phyloP scores from a whole-genome alignment of 2,329 filamentous ascomycete species.

The Aspergillus carbonarius region DNA sequence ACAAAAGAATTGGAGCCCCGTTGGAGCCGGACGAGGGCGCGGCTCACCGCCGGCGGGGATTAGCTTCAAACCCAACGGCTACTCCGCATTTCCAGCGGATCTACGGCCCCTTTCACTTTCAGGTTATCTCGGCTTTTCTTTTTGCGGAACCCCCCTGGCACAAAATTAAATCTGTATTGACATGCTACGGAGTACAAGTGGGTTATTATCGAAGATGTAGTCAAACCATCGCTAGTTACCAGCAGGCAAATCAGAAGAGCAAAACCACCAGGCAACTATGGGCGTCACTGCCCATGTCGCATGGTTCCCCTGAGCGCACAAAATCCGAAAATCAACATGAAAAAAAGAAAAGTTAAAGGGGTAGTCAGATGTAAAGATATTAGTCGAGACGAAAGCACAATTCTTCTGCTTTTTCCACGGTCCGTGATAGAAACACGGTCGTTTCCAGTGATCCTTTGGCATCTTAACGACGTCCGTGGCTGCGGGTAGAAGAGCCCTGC shows the following conservation, averaged over 20 bases:
- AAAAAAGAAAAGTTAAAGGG: slow-evolving; percentile 26
- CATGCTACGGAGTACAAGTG: slow-evolving; percentile 41
- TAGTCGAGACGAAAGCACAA: slow-evolving; percentile 30
- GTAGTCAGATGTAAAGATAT: slow-evolving; percentile 38
- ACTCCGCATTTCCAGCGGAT: slow-evolving; percentile 1
- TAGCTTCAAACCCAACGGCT: neutral
- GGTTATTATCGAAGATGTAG: slow-evolving; percentile 44
- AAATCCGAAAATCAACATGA: slow-evolving; percentile 27
- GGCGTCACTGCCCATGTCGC: slow-evolving; percentile 18
- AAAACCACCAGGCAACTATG: slow-evolving; percentile 28
- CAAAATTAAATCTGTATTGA: slow-evolving; percentile 41
- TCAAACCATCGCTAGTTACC: slow-evolving; percentile 44
- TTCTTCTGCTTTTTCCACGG: slow-evolving; percentile 24
- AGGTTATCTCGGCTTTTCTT: neutral
- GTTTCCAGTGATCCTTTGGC: slow-evolving; percentile 16
- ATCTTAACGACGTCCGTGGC: slow-evolving; percentile 82
- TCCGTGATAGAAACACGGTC: slow-evolving; percentile 17
- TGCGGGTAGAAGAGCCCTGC: slow-evolving; percentile 86
- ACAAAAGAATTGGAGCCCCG: neutral
- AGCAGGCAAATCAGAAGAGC: slow-evolving; percentile 37
- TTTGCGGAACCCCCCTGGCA: neutral
- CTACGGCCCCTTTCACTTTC: neutral
- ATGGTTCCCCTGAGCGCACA: slow-evolving; percentile 32
- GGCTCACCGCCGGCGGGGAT: slow-evolving; percentile 9
- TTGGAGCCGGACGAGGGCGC: neutral